These are phyloP conservation scores for Didymellaceae sp. DNA, from an alignment of 2,329 filamentous ascomycete species.

Conservation along the genomic window DNA sequence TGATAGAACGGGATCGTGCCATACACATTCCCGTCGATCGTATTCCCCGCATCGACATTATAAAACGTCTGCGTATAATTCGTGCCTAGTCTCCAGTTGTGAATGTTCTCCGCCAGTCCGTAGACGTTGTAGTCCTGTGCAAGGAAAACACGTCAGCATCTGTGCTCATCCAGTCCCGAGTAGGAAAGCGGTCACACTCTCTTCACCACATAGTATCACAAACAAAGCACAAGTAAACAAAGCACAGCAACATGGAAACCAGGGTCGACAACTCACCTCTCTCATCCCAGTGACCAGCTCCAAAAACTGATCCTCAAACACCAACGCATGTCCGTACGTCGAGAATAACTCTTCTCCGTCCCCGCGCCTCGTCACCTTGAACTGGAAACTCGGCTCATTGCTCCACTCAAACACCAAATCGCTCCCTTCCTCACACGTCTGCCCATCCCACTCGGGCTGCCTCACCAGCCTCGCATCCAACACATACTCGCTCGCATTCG, in stretches of 20 bases:
- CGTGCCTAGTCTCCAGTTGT: constrained; percentile 68
- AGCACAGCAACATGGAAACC: too few species aligned
- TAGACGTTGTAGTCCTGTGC: constrained; percentile 70
- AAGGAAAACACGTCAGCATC: too few species aligned
- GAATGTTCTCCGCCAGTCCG: constrained; percentile 75
- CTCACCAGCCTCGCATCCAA: constrained; percentile 17
- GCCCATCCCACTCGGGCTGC: constrained; percentile 23
- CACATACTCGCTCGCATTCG: constrained; percentile 22
- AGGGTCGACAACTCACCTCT: constrained; percentile 67
- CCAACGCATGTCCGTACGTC: constrained; percentile 69
- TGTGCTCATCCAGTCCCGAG: too few species aligned
- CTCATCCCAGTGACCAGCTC: constrained; percentile 30
- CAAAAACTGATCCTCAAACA: constrained; percentile 78
- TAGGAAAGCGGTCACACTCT: too few species aligned
- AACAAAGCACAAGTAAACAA: too few species aligned
- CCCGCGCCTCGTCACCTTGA: constrained; percentile 63
- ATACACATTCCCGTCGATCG: constrained; percentile 20
- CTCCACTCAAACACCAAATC: constrained; percentile 26
- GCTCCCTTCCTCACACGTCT: constrained; percentile 17
- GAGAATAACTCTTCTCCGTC: constrained; percentile 68
- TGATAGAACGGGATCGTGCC: constrained; percentile 24
- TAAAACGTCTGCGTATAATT: constrained; percentile 73
- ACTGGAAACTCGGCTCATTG: constrained; percentile 66
- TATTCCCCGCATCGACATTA: constrained; percentile 63
- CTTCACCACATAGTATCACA: too few species aligned